Evolutionary conservation across 1,139 yeast species (phyloP).

Genomic region (Lodderomyces jiufengensis): DNA sequence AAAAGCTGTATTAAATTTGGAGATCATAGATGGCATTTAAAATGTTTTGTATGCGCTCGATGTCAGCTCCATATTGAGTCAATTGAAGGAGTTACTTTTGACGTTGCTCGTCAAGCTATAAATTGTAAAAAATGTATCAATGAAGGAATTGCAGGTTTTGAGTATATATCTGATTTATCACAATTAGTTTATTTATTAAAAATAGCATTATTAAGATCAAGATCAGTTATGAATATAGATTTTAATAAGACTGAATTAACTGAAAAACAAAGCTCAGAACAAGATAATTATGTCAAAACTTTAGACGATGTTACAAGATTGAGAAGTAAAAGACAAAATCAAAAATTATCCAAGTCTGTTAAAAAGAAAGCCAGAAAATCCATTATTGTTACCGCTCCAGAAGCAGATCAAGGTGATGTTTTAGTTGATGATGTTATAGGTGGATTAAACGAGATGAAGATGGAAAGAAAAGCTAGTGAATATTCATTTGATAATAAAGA

Average conservation of each 20-base stretch:
- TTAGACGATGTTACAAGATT: conserved; percentile 74
- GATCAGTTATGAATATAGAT: conserved; percentile 53
- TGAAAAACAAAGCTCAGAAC: conserved; percentile 12
- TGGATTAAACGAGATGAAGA: conserved; percentile 9
- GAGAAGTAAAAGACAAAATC: conserved; percentile 70
- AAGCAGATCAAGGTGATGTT: conserved; percentile 37
- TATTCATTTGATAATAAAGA: conserved; percentile 22
- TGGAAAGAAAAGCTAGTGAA: conserved; percentile 13
- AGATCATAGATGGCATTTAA: conserved; percentile 74
- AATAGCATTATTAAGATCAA: conserved; percentile 80
- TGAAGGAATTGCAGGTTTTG: conserved; percentile 54
- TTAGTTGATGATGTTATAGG: too few species aligned
- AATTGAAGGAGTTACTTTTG: conserved; percentile 26
- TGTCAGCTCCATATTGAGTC: conserved; percentile 40
- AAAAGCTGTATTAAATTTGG: conserved; percentile 66
- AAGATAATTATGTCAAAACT: conserved; percentile 59
- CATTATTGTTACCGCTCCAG: conserved; percentile 50
- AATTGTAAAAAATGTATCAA: conserved; percentile 57
- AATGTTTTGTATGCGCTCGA: conserved; percentile 62
- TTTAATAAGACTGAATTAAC: conserved; percentile 7
- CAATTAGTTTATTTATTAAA: conserved; percentile 76
- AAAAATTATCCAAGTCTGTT: conserved; percentile 54
- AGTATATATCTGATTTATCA: conserved; percentile 58
- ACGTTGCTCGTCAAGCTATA: conserved; percentile 27
- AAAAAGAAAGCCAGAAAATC: conserved; percentile 48